These are phyloP conservation scores for Glycyrrhiza uralensis DNA, from an alignment of 306 rosid species.

Conservation along the genomic window DNA sequence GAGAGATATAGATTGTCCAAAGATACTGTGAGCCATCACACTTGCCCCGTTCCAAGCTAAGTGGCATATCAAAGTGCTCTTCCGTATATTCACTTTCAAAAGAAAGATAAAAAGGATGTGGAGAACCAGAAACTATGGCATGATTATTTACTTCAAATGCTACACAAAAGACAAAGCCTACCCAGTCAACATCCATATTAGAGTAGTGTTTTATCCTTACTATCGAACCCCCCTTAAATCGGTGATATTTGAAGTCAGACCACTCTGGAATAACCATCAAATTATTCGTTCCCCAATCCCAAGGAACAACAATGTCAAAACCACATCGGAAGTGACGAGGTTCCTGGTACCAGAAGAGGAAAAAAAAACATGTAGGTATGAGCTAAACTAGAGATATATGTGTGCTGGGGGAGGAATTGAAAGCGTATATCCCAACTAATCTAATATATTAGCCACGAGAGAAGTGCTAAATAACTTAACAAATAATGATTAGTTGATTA, in stretches of 20 bases:
- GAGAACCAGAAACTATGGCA: background rate
- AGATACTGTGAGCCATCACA: background rate
- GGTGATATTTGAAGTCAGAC: background rate
- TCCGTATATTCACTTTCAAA: background rate
- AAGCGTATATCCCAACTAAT: no score
- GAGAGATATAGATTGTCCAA: background rate
- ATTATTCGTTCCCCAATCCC: background rate
- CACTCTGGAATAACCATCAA: background rate
- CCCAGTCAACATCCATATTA: background rate
- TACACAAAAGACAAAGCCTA: background rate
- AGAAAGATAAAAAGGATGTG: background rate
- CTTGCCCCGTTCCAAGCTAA: background rate
- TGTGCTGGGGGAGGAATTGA: no score
- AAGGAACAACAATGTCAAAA: slow-evolving; percentile 6
- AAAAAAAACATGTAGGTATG: background rate
- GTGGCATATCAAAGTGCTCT: background rate
- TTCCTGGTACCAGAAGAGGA: background rate
- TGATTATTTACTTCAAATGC: background rate
- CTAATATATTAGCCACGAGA: no score
- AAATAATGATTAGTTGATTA: no score
- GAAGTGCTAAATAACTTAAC: no score
- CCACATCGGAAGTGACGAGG: slow-evolving; percentile 19
- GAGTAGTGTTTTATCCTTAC: background rate
- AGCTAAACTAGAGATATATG: no score
- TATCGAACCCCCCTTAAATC: background rate